Evolutionary conservation across 345 rosid species (phyloP).

Genomic region (Zanthoxylum bungeanum): DNA sequence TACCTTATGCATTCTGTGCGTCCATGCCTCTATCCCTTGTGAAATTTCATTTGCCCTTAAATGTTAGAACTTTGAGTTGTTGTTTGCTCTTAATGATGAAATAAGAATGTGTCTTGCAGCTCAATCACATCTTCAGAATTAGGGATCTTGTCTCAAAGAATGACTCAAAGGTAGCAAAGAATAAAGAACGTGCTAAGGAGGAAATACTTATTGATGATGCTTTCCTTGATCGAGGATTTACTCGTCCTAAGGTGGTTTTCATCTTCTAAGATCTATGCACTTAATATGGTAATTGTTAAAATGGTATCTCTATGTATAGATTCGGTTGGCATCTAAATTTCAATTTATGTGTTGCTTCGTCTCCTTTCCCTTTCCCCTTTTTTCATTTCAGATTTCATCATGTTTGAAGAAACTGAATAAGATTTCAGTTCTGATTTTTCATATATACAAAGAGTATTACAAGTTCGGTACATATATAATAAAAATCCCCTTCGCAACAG

Average conservation of each 20-base stretch:
- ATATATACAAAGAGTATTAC: too few relatives aligned
- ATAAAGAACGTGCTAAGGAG: slow-evolving; percentile 39
- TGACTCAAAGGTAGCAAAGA: slow-evolving; percentile 66
- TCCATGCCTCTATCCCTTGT: slow-evolving; percentile 21
- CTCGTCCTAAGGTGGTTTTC: slow-evolving; percentile 84
- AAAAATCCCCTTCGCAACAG: too few relatives aligned
- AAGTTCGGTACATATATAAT: too few relatives aligned
- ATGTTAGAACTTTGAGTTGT: slow-evolving; percentile 7
- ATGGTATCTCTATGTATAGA: neutral
- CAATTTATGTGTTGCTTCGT: neutral
- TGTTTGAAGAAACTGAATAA: too few relatives aligned
- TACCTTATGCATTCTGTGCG: slow-evolving; percentile 90
- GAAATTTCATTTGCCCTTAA: slow-evolving; percentile 8
- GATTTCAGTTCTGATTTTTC: too few relatives aligned
- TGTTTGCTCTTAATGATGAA: slow-evolving; percentile 13
- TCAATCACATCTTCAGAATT: slow-evolving; percentile 79
- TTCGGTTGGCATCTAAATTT: neutral
- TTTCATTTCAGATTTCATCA: neutral
- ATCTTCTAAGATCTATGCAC: neutral
- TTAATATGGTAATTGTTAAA: neutral
- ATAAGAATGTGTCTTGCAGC: slow-evolving; percentile 49
- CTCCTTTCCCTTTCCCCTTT: neutral
- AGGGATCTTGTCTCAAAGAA: slow-evolving; percentile 75
- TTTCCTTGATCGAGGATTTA: slow-evolving; percentile 86
- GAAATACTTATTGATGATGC: slow-evolving; percentile 49